Evolutionary conservation across 768 basidiomycete species (phyloP).

Genomic region (Rhizopogon vesiculosus): DNA sequence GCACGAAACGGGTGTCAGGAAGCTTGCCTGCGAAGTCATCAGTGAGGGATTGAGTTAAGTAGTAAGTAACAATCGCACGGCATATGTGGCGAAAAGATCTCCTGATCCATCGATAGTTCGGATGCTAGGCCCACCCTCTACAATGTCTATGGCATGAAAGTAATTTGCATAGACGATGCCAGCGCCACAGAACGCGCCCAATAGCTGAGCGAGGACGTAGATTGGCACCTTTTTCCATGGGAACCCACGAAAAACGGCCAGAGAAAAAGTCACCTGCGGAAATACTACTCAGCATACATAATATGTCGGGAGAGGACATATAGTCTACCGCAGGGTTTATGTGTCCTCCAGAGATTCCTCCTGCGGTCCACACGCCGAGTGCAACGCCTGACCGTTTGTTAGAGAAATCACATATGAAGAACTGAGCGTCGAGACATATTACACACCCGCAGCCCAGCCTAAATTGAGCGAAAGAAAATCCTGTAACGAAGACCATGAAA

Average conservation of each 20-base stretch:
- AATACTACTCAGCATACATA: conserved; percentile 1
- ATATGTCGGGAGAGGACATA: background rate
- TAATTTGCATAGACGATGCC: conserved; percentile 60
- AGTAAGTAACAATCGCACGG: conserved; percentile 33
- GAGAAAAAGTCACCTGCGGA: conserved; percentile 59
- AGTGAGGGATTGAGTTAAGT: conserved; percentile 6
- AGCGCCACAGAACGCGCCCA: conserved; percentile 57
- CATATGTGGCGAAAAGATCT: conserved; percentile 54
- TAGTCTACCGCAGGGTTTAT: conserved; percentile 63
- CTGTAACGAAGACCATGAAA: conserved; percentile 6
- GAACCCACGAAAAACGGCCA: conserved; percentile 68
- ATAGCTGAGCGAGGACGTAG: conserved; percentile 58
- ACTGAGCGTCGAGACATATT: background rate
- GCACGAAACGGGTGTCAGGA: conserved; percentile 37
- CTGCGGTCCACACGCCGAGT: conserved; percentile 64
- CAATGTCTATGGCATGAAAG: conserved; percentile 59
- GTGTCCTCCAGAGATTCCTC: conserved; percentile 69
- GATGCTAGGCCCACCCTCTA: conserved; percentile 50
- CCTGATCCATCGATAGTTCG: conserved; percentile 59
- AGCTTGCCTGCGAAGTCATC: conserved; percentile 26
- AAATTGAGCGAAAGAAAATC: conserved; percentile 19
- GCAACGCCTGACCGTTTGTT: conserved; percentile 36
- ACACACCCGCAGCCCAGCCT: conserved; percentile 29
- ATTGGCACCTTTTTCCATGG: conserved; percentile 78
- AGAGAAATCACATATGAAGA: background rate